Conservation (phyloP, 1,139 yeast genomes). For the Sporopachydermia cereana region DNA sequence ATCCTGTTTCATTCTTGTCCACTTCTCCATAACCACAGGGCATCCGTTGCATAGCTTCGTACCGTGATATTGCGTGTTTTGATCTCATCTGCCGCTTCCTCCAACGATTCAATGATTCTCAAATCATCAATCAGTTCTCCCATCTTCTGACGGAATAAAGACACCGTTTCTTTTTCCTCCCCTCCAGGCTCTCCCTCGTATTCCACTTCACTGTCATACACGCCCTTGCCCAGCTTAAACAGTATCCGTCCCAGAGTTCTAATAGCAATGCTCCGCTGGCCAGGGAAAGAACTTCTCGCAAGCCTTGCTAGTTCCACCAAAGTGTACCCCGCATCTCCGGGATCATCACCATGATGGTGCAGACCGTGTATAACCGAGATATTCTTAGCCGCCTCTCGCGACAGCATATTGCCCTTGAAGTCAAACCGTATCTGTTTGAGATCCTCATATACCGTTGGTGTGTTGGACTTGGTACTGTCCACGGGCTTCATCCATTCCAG, state of each 20-base stretch:
- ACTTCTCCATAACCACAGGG: constrained; percentile 77
- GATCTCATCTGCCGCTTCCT: constrained; percentile 64
- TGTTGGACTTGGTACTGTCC: constrained; percentile 17
- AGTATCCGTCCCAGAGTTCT: constrained; percentile 80
- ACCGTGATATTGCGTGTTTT: constrained; percentile 62
- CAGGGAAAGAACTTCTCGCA: constrained; percentile 65
- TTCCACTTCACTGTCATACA: constrained; percentile 27
- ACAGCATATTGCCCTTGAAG: constrained; percentile 67
- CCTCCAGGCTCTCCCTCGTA: constrained; percentile 30
- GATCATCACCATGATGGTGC: constrained; percentile 86
- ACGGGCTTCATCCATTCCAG: constrained; percentile 82
- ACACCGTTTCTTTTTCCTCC: constrained; percentile 15
- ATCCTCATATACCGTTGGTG: constrained; percentile 38
- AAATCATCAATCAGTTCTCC: constrained; percentile 64
- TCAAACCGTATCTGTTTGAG: constrained; percentile 74
- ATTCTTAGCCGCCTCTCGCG: constrained; percentile 31
- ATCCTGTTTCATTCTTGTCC: no score
- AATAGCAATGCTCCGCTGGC: constrained; percentile 80
- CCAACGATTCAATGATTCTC: constrained; percentile 56
- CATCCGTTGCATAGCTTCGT: constrained; percentile 79
- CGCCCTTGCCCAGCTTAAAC: constrained; percentile 52
- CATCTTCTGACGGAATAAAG: constrained; percentile 48
- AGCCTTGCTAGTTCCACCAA: constrained; percentile 70
- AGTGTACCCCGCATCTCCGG: constrained; percentile 88
- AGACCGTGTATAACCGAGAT: constrained; percentile 57